These are phyloP conservation scores for Chaetomium fimeti DNA, from an alignment of 495 filamentous ascomycete species.

Conservation along the genomic window DNA sequence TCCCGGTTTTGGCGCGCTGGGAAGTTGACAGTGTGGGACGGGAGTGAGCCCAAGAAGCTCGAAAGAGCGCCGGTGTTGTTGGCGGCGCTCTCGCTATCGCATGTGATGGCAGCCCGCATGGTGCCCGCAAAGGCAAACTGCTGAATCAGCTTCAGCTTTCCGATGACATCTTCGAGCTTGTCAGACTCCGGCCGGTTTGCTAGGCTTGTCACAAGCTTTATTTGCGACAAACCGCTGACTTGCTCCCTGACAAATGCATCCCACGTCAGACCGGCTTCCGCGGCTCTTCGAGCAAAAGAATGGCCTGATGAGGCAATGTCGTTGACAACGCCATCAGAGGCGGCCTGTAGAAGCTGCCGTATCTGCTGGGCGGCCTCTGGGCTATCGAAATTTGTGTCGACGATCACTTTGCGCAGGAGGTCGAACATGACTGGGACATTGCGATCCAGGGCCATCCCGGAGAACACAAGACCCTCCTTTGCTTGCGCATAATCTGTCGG, in stretches of 20 bases:
- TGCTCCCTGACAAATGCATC: conserved; percentile 73
- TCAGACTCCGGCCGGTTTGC: conserved; percentile 56
- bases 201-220: conserved; percentile 73
- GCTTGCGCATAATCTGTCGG: conserved; percentile 66
- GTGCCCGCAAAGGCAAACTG: conserved; percentile 63
- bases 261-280: conserved; percentile 72
- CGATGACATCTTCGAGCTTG: conserved; percentile 69
- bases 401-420: conserved; percentile 71
- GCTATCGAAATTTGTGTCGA: conserved; percentile 85
- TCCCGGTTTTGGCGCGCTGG: conserved; percentile 33
- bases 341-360: conserved; percentile 76
- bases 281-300: conserved; percentile 75
- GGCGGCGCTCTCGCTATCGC: conserved; percentile 64
- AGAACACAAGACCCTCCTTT: conserved; percentile 77
- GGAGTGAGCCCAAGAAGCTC: conserved; percentile 65
- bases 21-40: conserved; percentile 43
- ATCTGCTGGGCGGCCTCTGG: conserved; percentile 77
- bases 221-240: conserved; percentile 78
- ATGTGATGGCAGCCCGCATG: conserved; percentile 83
- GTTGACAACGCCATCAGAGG: conserved; percentile 87
- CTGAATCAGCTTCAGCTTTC: conserved; percentile 86
- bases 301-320: conserved; percentile 85
- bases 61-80: conserved; percentile 72
- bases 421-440: conserved; percentile 92
- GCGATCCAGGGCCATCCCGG: conserved; percentile 80